Evolutionary conservation across 805 yeast species (phyloP).

Genomic region (Teunomyces atbi): DNA sequence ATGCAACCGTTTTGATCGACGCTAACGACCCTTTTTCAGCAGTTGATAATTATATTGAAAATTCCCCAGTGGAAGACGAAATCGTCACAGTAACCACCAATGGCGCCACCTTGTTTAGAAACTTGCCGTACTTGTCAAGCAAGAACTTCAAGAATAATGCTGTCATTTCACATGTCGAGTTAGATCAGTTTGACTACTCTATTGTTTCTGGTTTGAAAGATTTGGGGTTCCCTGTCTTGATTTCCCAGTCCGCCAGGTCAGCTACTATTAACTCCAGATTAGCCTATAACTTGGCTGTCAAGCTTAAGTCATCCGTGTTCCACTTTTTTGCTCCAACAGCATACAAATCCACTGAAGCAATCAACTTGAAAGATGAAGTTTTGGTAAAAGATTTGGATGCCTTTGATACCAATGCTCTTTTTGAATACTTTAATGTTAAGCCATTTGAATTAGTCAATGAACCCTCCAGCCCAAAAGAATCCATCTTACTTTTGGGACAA

Average conservation of each 20-base stretch:
- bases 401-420: constrained; percentile 21
- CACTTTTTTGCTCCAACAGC: constrained; percentile 56
- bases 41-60: constrained; percentile 33
- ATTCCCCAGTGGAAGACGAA: constrained; percentile 13
- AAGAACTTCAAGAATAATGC: constrained; percentile 35
- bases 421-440: constrained; percentile 21
- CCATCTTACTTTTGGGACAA: constrained; percentile 65
- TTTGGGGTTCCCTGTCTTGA: constrained; percentile 57
- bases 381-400: constrained; percentile 13
- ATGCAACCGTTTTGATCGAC: constrained; percentile 31
- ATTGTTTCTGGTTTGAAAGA: constrained; percentile 72
- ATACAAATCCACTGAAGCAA: constrained; percentile 13
- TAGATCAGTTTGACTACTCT: constrained; percentile 63
- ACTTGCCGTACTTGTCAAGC: constrained; percentile 58
- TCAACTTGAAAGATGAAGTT: constrained; percentile 13
- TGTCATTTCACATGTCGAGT: constrained; percentile 60
- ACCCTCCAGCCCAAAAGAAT: constrained; percentile 40
- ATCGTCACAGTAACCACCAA: constrained; percentile 50
- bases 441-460: constrained; percentile 32
- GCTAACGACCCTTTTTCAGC: constrained; percentile 54
- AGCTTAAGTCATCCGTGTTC: constrained; percentile 55
- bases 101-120: constrained; percentile 52
- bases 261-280: constrained; percentile 53
- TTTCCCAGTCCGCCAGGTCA: constrained; percentile 62
- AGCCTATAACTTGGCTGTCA: constrained; percentile 56